Evolutionary conservation across 352 stramenopile species (phyloP).

Genomic region (Phytophthora vignae): DNA sequence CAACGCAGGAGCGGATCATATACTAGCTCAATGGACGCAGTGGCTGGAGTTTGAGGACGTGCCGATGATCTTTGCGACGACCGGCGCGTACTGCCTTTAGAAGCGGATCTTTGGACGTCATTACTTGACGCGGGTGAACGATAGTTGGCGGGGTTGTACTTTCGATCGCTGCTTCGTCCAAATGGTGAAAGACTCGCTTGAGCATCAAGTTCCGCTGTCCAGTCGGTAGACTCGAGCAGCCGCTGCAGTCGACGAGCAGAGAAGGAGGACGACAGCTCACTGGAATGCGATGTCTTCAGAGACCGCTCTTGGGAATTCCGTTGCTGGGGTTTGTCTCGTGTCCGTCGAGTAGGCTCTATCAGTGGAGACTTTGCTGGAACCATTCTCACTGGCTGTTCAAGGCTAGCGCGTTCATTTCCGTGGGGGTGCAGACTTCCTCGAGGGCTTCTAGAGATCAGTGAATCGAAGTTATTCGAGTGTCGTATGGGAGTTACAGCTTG

Average conservation of each 20-base stretch:
- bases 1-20: slow-evolving; percentile 87
- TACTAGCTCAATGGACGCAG: slow-evolving; percentile 71
- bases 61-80: slow-evolving; percentile 13
- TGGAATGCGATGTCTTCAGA: neutral
- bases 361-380: slow-evolving; percentile 22
- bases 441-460: neutral
- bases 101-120: neutral
- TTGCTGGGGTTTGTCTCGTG: slow-evolving; percentile 6
- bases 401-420: neutral
- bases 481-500: neutral
- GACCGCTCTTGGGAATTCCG: neutral
- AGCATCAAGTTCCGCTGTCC: slow-evolving; percentile 43
- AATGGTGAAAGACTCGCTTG: slow-evolving; percentile 6
- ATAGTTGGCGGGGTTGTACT: neutral
- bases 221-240: slow-evolving; percentile 79
- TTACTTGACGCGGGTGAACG: neutral
- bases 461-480: neutral
- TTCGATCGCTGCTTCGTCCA: neutral
- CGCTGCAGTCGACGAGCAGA: slow-evolving; percentile 57
- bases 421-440: slow-evolving; percentile 12
- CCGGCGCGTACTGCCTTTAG: neutral
- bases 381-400: slow-evolving; percentile 6
- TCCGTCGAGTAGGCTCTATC: slow-evolving; percentile 10
- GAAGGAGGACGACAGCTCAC: slow-evolving; percentile 39
- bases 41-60: slow-evolving; percentile 14